Evolutionary conservation across 2,329 filamentous ascomycete genomes (phyloP).

Genomic region (Penicillium sp.): DNA sequence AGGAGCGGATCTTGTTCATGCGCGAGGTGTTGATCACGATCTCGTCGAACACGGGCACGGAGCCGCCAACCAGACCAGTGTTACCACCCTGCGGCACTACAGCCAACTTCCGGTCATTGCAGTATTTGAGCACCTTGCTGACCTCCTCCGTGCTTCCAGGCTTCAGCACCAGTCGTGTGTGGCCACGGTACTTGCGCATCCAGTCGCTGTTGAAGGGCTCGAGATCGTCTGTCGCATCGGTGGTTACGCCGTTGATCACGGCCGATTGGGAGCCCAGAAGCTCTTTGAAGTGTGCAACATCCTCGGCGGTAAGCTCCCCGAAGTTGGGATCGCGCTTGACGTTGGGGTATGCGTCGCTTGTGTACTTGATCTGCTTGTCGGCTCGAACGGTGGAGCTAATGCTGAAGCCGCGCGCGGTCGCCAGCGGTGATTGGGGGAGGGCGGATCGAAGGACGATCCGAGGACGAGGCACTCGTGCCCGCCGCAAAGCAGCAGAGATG

Average conservation of each 20-base stretch:
- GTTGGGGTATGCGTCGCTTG: slow-evolving; percentile 73
- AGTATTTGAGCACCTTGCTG: slow-evolving; percentile 86
- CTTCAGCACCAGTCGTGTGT: slow-evolving; percentile 80
- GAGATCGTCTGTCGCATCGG: slow-evolving; percentile 71
- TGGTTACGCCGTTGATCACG: slow-evolving; percentile 75
- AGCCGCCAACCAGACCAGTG: slow-evolving; percentile 90
- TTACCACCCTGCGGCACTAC: slow-evolving; percentile 97
- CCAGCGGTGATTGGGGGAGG: slow-evolving; percentile 15
- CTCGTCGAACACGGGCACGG: slow-evolving; percentile 95
- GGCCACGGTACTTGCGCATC: slow-evolving; percentile 98
- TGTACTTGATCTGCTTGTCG: slow-evolving; percentile 60
- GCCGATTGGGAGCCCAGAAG: slow-evolving; percentile 76
- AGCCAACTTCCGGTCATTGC: slow-evolving; percentile 85
- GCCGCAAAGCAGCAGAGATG: slow-evolving; percentile 30
- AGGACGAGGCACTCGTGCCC: slow-evolving; percentile 31
- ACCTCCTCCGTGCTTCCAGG: slow-evolving; percentile 81
- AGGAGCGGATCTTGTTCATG: slow-evolving; percentile 87
- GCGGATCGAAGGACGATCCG: slow-evolving; percentile 24
- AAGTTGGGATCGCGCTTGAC: slow-evolving; percentile 77
- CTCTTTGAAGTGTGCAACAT: slow-evolving; percentile 76
- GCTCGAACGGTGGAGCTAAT: slow-evolving; percentile 24
- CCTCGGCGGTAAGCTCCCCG: slow-evolving; percentile 62
- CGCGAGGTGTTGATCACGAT: slow-evolving; percentile 86
- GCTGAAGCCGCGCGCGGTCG: slow-evolving; percentile 30
- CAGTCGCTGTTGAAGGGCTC: slow-evolving; percentile 94